phyloP scores from a whole-genome alignment of 176 grass and related monocot genomes.

The Carex cristatella region DNA sequence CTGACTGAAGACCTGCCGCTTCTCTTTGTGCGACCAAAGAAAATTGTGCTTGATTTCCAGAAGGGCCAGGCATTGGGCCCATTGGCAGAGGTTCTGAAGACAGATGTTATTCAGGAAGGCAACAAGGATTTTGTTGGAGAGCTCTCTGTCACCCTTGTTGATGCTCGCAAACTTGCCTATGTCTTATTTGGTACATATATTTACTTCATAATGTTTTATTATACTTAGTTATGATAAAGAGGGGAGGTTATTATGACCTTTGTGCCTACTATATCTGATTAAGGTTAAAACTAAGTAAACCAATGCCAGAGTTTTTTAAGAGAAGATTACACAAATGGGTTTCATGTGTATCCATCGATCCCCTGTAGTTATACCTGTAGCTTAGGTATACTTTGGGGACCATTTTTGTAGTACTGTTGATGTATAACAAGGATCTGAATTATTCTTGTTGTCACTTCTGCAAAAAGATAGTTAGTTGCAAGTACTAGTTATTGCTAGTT shows the following conservation, averaged over 20 bases:
- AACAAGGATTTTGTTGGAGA: conserved; percentile 93
- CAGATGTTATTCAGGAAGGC: conserved; percentile 58
- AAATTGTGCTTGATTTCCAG: conserved; percentile 97
- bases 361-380: background rate
- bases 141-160: conserved; percentile 87
- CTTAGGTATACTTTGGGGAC: background rate
- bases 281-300: background rate
- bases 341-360: background rate
- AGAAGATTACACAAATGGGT: background rate
- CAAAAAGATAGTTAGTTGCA: background rate
- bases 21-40: conserved; percentile 91
- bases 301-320: background rate
- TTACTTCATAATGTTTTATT: background rate
- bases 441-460: background rate
- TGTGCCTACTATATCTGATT: background rate
- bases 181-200: conserved; percentile 60
- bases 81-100: conserved; percentile 38
- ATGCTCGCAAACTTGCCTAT: conserved; percentile 90
- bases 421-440: background rate
- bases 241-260: background rate
- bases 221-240: background rate
- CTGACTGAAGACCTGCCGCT: conserved; percentile 91
- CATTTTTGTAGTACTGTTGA: background rate
- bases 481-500: background rate
- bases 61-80: conserved; percentile 79